phyloP scores from a whole-genome alignment of 1,284 basidiomycete genomes.

The Kwoniella shivajii region DNA sequence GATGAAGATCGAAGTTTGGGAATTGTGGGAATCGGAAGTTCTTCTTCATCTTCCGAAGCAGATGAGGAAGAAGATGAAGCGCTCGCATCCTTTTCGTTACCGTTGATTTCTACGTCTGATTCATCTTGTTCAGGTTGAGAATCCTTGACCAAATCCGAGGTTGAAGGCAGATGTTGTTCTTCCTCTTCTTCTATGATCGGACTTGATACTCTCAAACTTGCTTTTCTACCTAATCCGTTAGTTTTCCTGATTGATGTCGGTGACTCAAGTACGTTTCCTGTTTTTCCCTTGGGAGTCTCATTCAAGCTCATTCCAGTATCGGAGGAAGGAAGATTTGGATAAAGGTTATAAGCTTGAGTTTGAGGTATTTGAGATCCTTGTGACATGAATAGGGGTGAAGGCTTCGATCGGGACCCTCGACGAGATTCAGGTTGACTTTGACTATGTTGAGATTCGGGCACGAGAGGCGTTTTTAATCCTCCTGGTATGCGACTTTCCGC shows the following conservation, averaged over 20 bases:
- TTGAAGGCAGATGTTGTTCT: conserved; percentile 1
- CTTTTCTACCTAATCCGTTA: background rate
- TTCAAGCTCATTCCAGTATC: conserved; percentile 14
- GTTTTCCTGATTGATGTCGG: background rate
- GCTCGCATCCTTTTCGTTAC: background rate
- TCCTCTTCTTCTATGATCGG: conserved; percentile 15
- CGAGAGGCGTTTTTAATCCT: conserved; percentile 1
- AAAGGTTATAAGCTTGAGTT: conserved; percentile 34
- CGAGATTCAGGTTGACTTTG: conserved; percentile 7
- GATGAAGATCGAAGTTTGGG: background rate
- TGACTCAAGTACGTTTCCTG: background rate
- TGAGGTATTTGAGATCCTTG: conserved; percentile 29
- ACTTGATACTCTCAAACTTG: conserved; percentile 11
- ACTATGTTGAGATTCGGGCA: conserved; percentile 13
- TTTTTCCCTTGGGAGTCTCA: background rate
- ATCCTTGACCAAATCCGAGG: background rate
- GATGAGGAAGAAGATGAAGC: background rate
- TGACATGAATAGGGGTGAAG: conserved; percentile 34
- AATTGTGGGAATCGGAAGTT: background rate
- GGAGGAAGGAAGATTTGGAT: conserved; percentile 23
- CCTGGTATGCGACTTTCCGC: background rate
- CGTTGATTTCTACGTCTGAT: background rate
- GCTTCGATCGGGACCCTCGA: background rate
- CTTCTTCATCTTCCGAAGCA: background rate
- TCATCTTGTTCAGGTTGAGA: conserved; percentile 1